Conservation (phyloP, 352 stramenopile species). For the Phytophthora niederhauseri region DNA sequence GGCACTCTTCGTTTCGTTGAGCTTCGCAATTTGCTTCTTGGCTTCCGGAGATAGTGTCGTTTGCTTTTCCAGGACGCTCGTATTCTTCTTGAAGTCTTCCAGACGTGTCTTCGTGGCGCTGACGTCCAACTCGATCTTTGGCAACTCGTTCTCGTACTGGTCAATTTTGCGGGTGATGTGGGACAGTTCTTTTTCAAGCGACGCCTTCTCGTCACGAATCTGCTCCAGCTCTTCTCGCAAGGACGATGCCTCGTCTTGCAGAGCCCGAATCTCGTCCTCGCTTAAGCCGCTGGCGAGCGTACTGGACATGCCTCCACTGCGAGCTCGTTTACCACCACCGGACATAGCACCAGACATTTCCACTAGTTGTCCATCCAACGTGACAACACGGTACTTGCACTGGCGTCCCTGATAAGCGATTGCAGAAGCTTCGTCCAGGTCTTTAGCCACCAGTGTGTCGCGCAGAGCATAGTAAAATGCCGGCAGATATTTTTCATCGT, state of each 20-base stretch:
- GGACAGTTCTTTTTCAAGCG: conserved; percentile 87
- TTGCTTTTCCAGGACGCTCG: conserved; percentile 82
- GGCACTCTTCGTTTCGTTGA: conserved; percentile 83
- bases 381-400: conserved; percentile 97
- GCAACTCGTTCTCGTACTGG: conserved; percentile 88
- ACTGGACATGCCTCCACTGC: conserved; percentile 94
- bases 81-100: conserved; percentile 64
- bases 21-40: conserved; percentile 83
- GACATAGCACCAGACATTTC: conserved; percentile 99
- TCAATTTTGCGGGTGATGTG: conserved; percentile 90
- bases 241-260: conserved; percentile 63
- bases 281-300: conserved; percentile 60
- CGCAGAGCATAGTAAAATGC: conserved; percentile 97
- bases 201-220: conserved; percentile 66
- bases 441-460: conserved; percentile 97
- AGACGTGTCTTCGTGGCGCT: conserved; percentile 68
- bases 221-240: conserved; percentile 61
- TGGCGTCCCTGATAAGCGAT: conserved; percentile 94
- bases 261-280: conserved; percentile 58
- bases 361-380: conserved; percentile 97
- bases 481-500: conserved; percentile 88
- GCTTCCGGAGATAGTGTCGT: conserved; percentile 89
- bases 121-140: conserved; percentile 91
- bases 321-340: conserved; percentile 94
- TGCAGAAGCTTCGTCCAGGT: conserved; percentile 93